A percentile compares a stretch with the other conserved stretches of the same genome.
These are phyloP conservation scores for Exserohilum rostratum DNA, from an alignment of 2,329 filamentous ascomycete species.

Conservation along the genomic window DNA sequence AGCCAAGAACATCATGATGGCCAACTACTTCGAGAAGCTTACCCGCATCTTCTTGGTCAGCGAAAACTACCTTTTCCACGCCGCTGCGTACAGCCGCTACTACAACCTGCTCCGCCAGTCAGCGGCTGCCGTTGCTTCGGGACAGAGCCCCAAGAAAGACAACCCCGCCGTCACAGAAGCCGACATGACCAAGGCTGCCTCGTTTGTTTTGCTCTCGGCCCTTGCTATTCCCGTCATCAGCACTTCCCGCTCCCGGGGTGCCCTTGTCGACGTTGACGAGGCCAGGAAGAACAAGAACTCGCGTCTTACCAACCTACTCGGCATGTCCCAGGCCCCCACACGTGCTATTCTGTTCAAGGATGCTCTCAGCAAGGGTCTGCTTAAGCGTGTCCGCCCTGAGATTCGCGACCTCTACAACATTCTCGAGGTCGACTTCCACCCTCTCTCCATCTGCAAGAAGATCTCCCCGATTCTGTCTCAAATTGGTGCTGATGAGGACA, in stretches of 20 bases:
- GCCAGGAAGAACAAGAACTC: conserved; percentile 99
- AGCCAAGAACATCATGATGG: conserved; percentile 99
- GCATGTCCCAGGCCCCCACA: conserved; percentile 88
- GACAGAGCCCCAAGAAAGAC: conserved; percentile 90
- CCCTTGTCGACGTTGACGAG: conserved; percentile 95
- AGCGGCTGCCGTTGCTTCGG: conserved; percentile 78
- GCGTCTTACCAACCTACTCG: conserved; percentile 91
- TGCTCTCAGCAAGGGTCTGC: conserved; percentile 89
- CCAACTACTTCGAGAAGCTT: conserved; percentile 99
- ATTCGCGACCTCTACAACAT: conserved; percentile 98
- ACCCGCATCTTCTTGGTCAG: conserved; percentile 98
- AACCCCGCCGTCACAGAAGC: conserved; percentile 88
- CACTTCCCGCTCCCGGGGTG: conserved; percentile 93
- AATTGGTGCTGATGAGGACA: conserved; percentile 91
- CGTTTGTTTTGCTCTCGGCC: conserved; percentile 92
- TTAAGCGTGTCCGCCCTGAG: conserved; percentile 90
- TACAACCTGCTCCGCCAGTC: conserved; percentile 96
- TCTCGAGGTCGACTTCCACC: conserved; percentile 98
- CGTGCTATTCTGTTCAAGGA: conserved; percentile 93
- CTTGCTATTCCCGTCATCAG: conserved; percentile 99
- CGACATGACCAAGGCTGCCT: conserved; percentile 91
- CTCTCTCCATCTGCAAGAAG: conserved; percentile 97
- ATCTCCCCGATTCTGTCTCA: conserved; percentile 94
- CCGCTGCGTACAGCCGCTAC: conserved; percentile 95
- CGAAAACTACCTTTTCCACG: conserved; percentile 99